phyloP scores from a whole-genome alignment of 345 rosid genomes.

The Camelina laxa region DNA sequence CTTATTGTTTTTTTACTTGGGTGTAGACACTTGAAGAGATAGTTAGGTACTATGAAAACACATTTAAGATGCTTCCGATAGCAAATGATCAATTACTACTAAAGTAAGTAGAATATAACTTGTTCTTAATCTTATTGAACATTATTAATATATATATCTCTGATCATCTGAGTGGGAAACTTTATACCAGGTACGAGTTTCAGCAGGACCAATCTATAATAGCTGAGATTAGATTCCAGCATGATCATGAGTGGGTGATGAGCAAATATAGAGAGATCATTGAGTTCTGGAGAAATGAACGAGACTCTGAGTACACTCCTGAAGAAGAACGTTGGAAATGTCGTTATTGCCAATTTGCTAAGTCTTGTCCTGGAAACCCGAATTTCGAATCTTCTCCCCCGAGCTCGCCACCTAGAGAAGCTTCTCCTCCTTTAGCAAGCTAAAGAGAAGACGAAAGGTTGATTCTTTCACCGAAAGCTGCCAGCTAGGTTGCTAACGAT shows the following conservation, averaged over 20 bases:
- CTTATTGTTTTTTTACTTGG: background rate
- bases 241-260: conserved; percentile 62
- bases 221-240: conserved; percentile 63
- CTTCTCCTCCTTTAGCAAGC: conserved; percentile 29
- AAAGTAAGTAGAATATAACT: conserved; percentile 51
- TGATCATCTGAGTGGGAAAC: background rate
- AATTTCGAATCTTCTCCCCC: background rate
- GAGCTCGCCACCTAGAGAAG: conserved; percentile 38
- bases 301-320: conserved; percentile 65
- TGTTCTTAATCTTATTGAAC: background rate
- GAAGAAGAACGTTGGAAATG: conserved; percentile 92
- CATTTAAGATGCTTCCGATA: conserved; percentile 55
- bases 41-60: conserved; percentile 57
- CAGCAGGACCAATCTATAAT: conserved; percentile 71
- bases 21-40: conserved; percentile 76
- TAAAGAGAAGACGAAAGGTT: conserved; percentile 6
- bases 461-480: conserved; percentile 23
- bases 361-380: conserved; percentile 51
- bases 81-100: conserved; percentile 59
- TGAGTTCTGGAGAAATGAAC: conserved; percentile 66
- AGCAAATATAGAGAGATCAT: conserved; percentile 50
- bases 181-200: conserved; percentile 65
- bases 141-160: background rate
- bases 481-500: background rate
- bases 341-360: conserved; percentile 59